Evolutionary conservation across 2,329 filamentous ascomycete genomes (phyloP).

Genomic region (Aspergillus sp.): DNA sequence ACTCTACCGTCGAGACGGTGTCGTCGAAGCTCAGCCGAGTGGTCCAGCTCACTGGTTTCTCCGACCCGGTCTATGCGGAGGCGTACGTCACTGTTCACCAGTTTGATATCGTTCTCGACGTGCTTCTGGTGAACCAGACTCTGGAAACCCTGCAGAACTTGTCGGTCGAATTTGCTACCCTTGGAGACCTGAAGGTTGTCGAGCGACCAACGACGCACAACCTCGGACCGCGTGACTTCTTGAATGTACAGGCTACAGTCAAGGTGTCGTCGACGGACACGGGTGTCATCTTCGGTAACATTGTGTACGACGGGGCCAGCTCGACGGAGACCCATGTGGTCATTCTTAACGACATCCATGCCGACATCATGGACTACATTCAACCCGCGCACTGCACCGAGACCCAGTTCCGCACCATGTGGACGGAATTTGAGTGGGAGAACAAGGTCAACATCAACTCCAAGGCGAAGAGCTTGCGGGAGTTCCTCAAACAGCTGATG

Average conservation of each 20-base stretch:
- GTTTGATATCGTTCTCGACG: slow-evolving; percentile 96
- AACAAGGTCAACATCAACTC: slow-evolving; percentile 99
- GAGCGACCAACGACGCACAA: slow-evolving; percentile 96
- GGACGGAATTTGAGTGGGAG: slow-evolving; percentile 99
- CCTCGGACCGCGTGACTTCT: slow-evolving; percentile 90
- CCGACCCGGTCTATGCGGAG: slow-evolving; percentile 96
- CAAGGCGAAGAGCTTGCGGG: slow-evolving; percentile 85
- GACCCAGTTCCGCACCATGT: slow-evolving; percentile 99
- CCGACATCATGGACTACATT: slow-evolving; percentile 99
- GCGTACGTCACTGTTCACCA: slow-evolving; percentile 98
- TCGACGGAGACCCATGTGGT: slow-evolving; percentile 94
- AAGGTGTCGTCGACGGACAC: slow-evolving; percentile 98
- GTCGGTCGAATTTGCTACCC: slow-evolving; percentile 96
- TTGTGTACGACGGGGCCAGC: slow-evolving; percentile 92
- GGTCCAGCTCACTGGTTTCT: slow-evolving; percentile 96
- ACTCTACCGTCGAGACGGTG: slow-evolving; percentile 78
- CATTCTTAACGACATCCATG: slow-evolving; percentile 95
- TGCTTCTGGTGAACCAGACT: slow-evolving; percentile 95
- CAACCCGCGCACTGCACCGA: slow-evolving; percentile 95
- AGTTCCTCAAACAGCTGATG: slow-evolving; percentile 94
- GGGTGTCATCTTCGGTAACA: slow-evolving; percentile 97
- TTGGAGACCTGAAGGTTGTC: slow-evolving; percentile 96
- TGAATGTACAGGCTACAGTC: slow-evolving; percentile 97
- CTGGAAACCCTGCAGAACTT: slow-evolving; percentile 95
- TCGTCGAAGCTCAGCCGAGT: slow-evolving; percentile 93